Evolutionary conservation across 2,329 filamentous ascomycete genomes (phyloP).

Genomic region (Colletotrichum limetticola): DNA sequence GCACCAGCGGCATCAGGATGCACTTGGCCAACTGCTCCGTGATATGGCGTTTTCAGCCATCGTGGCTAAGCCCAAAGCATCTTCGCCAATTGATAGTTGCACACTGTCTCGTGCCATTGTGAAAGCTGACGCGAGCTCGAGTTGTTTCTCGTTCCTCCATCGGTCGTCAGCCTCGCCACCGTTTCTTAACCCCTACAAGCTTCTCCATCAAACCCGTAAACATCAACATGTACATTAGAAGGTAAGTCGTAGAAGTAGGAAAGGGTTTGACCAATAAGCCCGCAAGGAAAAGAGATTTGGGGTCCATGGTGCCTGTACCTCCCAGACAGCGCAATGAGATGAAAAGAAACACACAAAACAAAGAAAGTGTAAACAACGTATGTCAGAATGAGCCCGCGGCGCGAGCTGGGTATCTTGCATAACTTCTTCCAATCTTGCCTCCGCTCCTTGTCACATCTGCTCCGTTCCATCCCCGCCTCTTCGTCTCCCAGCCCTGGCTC

Average conservation of each 20-base stretch:
- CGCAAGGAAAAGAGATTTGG: background rate
- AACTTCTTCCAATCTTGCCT: constrained; percentile 37
- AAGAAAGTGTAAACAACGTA: constrained; percentile 40
- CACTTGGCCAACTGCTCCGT: background rate
- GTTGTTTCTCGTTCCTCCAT: background rate
- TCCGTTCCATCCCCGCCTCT: background rate
- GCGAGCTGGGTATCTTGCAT: constrained; percentile 54
- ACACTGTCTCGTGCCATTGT: background rate
- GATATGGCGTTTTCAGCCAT: background rate
- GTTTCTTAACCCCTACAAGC: background rate
- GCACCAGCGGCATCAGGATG: constrained; percentile 15
- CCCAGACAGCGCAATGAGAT: constrained; percentile 30
- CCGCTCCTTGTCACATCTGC: constrained; percentile 12
- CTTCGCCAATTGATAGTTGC: background rate
- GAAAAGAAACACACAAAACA: constrained; percentile 31
- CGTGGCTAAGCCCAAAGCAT: constrained; percentile 1
- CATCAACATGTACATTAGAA: constrained; percentile 31
- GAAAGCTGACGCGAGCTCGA: background rate
- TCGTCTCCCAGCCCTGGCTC: constrained; percentile 39
- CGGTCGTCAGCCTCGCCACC: background rate
- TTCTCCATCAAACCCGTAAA: constrained; percentile 14
- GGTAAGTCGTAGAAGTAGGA: constrained; percentile 26
- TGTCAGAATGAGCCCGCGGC: constrained; percentile 48
- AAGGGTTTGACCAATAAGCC: constrained; percentile 3
- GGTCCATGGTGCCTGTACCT: constrained; percentile 12